These are phyloP conservation scores for Cercospora sp. DNA, from an alignment of 2,329 filamentous ascomycete species.

Conservation along the genomic window DNA sequence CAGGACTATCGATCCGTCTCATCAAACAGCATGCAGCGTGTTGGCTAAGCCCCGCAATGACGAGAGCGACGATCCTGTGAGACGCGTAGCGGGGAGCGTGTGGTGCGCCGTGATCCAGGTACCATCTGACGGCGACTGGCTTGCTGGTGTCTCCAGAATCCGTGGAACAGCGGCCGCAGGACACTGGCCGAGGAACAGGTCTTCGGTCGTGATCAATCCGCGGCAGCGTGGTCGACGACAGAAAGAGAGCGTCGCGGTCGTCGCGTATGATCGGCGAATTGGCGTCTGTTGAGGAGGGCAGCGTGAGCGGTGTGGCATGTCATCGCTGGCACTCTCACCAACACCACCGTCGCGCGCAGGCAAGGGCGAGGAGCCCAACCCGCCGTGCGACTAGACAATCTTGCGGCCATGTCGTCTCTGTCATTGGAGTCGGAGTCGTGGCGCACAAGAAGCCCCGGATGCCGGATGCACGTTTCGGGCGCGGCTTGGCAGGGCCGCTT, in stretches of 20 bases:
- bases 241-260: neutral
- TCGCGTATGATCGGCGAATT: neutral
- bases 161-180: neutral
- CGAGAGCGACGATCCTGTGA: neutral
- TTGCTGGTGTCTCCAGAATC: neutral
- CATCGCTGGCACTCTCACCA: neutral
- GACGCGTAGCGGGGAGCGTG: neutral
- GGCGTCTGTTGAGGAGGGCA: neutral
- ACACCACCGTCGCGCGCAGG: neutral
- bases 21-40: conserved; percentile 6
- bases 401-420: neutral
- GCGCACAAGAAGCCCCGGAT: neutral
- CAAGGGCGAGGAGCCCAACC: neutral
- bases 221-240: neutral
- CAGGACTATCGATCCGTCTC: conserved; percentile 6
- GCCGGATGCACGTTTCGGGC: neutral
- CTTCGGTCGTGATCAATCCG: neutral
- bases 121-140: neutral
- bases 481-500: neutral
- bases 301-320: neutral
- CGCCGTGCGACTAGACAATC: neutral
- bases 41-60: conserved; percentile 9
- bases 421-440: neutral
- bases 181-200: neutral
- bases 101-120: conserved; percentile 1